phyloP scores from a whole-genome alignment of 73 alveolate genomes.

The Paramecium sexaurelia region DNA sequence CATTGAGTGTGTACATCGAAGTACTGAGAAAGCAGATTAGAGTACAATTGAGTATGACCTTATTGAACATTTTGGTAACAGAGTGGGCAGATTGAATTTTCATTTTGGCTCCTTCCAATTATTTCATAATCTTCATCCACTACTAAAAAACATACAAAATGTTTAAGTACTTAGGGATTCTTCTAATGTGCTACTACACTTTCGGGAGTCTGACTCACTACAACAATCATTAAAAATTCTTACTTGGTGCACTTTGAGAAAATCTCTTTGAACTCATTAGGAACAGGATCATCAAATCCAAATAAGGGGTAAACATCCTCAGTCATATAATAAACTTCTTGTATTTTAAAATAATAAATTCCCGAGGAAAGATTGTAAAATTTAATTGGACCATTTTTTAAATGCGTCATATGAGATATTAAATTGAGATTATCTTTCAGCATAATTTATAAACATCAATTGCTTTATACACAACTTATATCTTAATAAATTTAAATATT shows the following conservation, averaged over 20 bases:
- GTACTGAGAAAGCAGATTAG: background rate
- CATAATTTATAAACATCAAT: background rate
- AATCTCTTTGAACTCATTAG: conserved; percentile 17
- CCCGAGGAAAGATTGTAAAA: background rate
- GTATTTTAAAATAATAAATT: conserved; percentile 15
- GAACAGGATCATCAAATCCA: conserved; percentile 49
- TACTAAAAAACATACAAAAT: background rate
- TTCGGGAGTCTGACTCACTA: conserved; percentile 14
- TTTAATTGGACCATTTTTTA: background rate
- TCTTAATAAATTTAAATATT: too few species aligned
- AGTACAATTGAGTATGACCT: conserved; percentile 6
- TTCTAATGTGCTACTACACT: conserved; percentile 19
- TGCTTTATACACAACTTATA: too few species aligned
- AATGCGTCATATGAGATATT: background rate
- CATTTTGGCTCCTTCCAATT: background rate
- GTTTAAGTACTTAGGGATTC: conserved; percentile 3
- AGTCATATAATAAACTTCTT: background rate
- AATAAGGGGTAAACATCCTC: conserved; percentile 3
- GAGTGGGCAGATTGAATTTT: conserved; percentile 46
- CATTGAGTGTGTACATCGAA: conserved; percentile 30
- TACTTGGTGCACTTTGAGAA: background rate
- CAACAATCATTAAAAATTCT: background rate
- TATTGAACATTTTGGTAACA: background rate
- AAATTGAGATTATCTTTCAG: background rate
- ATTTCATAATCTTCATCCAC: conserved; percentile 53